phyloP scores from a whole-genome alignment of 1,284 basidiomycete species.

The Farysia itapuensis region DNA sequence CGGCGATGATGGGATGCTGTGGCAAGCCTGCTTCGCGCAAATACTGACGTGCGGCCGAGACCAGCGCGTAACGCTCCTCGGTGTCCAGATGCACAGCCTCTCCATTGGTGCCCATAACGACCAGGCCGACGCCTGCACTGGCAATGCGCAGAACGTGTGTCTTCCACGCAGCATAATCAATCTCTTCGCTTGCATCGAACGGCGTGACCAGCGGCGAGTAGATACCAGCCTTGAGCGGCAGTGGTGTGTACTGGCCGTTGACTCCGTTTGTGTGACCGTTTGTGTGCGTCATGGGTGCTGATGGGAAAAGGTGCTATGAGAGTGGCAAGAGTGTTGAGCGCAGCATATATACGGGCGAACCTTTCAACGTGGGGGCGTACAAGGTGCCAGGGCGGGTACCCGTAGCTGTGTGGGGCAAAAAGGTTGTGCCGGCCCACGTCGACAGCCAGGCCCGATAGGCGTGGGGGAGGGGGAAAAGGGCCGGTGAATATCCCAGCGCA shows the following conservation, averaged over 20 bases:
- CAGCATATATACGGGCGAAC: too few species aligned
- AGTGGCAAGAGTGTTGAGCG: too few species aligned
- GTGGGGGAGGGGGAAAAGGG: too few species aligned
- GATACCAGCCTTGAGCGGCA: constrained; percentile 67
- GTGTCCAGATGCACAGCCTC: constrained; percentile 76
- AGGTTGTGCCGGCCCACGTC: too few species aligned
- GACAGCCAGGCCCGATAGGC: too few species aligned
- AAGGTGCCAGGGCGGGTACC: too few species aligned
- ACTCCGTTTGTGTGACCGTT: constrained; percentile 1
- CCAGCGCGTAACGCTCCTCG: constrained; percentile 71
- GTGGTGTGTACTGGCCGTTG: constrained; percentile 10
- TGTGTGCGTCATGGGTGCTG: neutral
- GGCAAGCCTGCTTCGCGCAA: constrained; percentile 70
- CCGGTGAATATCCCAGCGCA: too few species aligned
- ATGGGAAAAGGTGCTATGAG: too few species aligned
- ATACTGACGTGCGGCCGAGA: constrained; percentile 71
- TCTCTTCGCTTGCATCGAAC: constrained; percentile 76
- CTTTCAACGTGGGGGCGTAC: too few species aligned
- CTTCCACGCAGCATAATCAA: constrained; percentile 74
- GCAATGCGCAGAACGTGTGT: constrained; percentile 74
- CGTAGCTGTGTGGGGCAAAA: too few species aligned
- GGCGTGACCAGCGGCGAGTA: constrained; percentile 85
- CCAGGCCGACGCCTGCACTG: constrained; percentile 72
- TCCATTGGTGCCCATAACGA: constrained; percentile 81
- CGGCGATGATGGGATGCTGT: constrained; percentile 73